Percentiles rank a stretch among this genome's conserved stretches.
These are phyloP conservation scores for Betula pendula DNA, from an alignment of 306 rosid species.

Conservation along the genomic window DNA sequence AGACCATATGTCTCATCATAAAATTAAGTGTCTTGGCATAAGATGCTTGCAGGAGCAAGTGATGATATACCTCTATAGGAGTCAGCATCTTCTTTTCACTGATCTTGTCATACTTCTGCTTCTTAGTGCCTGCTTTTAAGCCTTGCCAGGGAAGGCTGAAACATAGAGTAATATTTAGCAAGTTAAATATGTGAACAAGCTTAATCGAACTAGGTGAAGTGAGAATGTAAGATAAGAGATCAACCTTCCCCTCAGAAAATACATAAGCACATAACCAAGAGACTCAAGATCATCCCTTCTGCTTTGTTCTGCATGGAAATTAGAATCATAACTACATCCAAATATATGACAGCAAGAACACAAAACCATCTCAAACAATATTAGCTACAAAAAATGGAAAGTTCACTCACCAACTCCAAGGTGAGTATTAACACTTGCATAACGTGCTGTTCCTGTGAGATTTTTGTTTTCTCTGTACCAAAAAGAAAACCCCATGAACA, in stretches of 20 bases:
- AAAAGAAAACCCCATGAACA: neutral
- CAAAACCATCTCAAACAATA: slow-evolving; percentile 20
- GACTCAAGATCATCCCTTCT: slow-evolving; percentile 99
- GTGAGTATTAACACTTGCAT: slow-evolving; percentile 99
- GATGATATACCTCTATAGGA: slow-evolving; percentile 78
- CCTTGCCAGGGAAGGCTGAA: slow-evolving; percentile 99
- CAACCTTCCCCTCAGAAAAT: slow-evolving; percentile 98
- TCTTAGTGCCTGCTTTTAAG: slow-evolving; percentile 88
- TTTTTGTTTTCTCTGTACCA: slow-evolving; percentile 91
- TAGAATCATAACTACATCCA: slow-evolving; percentile 10
- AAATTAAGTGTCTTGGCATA: slow-evolving; percentile 4
- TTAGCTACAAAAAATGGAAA: slow-evolving; percentile 8
- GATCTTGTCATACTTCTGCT: slow-evolving; percentile 95
- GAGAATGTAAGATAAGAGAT: slow-evolving; percentile 19
- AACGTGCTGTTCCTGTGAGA: slow-evolving; percentile 99
- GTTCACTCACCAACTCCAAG: slow-evolving; percentile 88
- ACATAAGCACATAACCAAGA: slow-evolving; percentile 96
- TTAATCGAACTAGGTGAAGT: neutral
- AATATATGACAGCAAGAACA: neutral
- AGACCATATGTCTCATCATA: neutral
- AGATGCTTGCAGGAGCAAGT: slow-evolving; percentile 25
- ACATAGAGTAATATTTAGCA: slow-evolving; percentile 31
- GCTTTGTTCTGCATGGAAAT: slow-evolving; percentile 83
- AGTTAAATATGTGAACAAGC: slow-evolving; percentile 23
- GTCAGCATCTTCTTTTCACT: slow-evolving; percentile 99